Evolutionary conservation across 495 filamentous ascomycete genomes (phyloP), one percentile per base, ranked within the genome.

Genomic region (Margaritispora aquatica): DNA sequence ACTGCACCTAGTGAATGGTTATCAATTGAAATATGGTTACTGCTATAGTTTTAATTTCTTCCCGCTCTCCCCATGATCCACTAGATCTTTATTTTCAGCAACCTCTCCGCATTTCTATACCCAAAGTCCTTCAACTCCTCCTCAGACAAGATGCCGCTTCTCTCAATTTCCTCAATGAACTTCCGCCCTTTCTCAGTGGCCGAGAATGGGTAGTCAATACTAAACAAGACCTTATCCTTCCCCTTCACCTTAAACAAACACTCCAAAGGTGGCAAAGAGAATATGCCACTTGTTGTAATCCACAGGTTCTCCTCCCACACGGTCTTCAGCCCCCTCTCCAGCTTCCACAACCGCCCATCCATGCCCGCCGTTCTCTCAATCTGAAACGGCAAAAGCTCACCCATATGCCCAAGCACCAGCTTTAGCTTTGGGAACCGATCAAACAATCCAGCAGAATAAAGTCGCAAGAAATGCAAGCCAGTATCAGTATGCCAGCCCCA

Each of bases 381-480:
- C 67, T 85, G 82, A 61, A 84, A 86, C 0, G 84, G 84, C 19
- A 87, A 69, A 58, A 80, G 75, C 69, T 88, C 84, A 8, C 85
- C 85, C 64, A 86, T 73, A 66, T 88, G 85, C 2, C 84, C 84
- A n/a, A 88, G 68, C 54, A 88, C 78, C 26, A 88, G 71, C 64
- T 87, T 83, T 31, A 87, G 68, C 23, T 73, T 73, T 0, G 84
- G 79, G 53, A 72, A 77, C 1, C 72, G 67, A 63, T 84, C 79
- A 61, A 87, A 88, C 5, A 64, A 17, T 9, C 62, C 62, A 11
- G 46, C 20, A 10, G 36, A 51, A 48, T 36, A 57, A 13, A 64
- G 54, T 11, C 54, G 36, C 22, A 64, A 38, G 21, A 61, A 31
- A 31, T 64, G 62, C 13, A 80, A 57, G 0, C 71, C 84, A 0